phyloP scores from a whole-genome alignment of 2,329 filamentous ascomycete genomes.

The Trichoderma polysporum region DNA sequence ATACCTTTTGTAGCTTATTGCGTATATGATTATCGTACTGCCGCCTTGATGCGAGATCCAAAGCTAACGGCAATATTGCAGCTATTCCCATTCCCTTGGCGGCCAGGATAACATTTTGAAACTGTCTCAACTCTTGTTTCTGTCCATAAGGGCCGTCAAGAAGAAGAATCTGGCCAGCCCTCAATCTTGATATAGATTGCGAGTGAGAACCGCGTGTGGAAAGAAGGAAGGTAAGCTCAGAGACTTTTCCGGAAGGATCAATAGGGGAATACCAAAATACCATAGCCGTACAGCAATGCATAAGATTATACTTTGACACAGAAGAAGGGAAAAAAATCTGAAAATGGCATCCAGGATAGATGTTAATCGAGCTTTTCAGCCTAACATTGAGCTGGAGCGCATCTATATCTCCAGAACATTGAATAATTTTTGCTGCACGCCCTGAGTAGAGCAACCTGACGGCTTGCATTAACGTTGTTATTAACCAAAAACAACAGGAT shows the following conservation, averaged over 20 bases:
- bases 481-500: slow-evolving; percentile 10
- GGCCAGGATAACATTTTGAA: slow-evolving; percentile 14
- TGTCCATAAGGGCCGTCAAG: slow-evolving; percentile 11
- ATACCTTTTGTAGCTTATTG: not conserved
- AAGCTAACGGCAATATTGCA: not conserved
- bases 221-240: slow-evolving; percentile 6
- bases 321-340: too few species aligned
- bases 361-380: too few species aligned
- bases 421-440: too few species aligned
- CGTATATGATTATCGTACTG: slow-evolving; percentile 4
- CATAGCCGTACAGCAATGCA: too few species aligned
- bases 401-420: too few species aligned
- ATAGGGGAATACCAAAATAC: not conserved
- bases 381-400: too few species aligned
- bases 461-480: not conserved
- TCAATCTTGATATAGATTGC: not conserved
- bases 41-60: not conserved
- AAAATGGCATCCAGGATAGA: too few species aligned
- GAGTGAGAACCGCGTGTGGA: not conserved
- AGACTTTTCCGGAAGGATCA: not conserved
- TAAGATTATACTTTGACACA: too few species aligned
- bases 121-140: not conserved
- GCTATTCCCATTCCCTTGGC: slow-evolving; percentile 18
- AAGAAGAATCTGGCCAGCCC: slow-evolving; percentile 2
- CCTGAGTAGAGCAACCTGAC: not conserved